Conservation (phyloP, 192 early-diverging fungal species). For the Gonapodya prolifera region DNA sequence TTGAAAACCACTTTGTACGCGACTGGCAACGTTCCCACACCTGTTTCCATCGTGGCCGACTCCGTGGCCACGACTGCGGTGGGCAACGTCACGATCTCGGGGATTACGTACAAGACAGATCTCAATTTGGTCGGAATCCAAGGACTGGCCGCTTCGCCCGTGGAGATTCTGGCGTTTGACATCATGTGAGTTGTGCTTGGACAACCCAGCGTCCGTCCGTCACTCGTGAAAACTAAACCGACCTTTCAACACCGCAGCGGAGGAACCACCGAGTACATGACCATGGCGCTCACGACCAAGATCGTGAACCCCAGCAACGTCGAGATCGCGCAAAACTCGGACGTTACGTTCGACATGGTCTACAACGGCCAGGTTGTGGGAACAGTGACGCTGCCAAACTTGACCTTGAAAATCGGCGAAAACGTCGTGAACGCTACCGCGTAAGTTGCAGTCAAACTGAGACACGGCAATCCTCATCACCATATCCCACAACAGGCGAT, state of each 20-base stretch:
- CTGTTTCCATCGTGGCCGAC: slow-evolving; percentile 30
- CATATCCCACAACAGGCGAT: too few species aligned
- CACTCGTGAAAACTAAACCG: background rate
- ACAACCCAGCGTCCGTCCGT: background rate
- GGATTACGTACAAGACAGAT: slow-evolving; percentile 38
- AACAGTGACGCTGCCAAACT: slow-evolving; percentile 23
- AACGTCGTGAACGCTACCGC: slow-evolving; percentile 26
- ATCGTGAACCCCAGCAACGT: slow-evolving; percentile 32
- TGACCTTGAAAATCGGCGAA: slow-evolving; percentile 30
- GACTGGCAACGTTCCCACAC: slow-evolving; percentile 21
- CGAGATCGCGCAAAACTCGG: slow-evolving; percentile 26
- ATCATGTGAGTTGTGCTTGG: background rate
- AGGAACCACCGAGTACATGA: slow-evolving; percentile 24
- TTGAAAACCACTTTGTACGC: slow-evolving; percentile 38
- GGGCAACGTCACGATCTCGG: slow-evolving; percentile 24
- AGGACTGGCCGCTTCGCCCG: slow-evolving; percentile 26
- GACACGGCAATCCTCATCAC: too few species aligned
- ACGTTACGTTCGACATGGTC: slow-evolving; percentile 30
- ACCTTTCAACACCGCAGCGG: slow-evolving; percentile 21
- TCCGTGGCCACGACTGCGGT: slow-evolving; percentile 37
- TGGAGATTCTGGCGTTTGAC: background rate
- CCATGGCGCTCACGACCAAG: slow-evolving; percentile 23
- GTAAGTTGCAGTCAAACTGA: background rate
- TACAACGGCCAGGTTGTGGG: slow-evolving; percentile 30
- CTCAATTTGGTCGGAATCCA: slow-evolving; percentile 37